A percentile compares a stretch with the other conserved stretches of the same genome.
These are phyloP conservation scores for Clonostachys byssicola DNA, from an alignment of 2,329 filamentous ascomycete genomes.

Conservation along the genomic window DNA sequence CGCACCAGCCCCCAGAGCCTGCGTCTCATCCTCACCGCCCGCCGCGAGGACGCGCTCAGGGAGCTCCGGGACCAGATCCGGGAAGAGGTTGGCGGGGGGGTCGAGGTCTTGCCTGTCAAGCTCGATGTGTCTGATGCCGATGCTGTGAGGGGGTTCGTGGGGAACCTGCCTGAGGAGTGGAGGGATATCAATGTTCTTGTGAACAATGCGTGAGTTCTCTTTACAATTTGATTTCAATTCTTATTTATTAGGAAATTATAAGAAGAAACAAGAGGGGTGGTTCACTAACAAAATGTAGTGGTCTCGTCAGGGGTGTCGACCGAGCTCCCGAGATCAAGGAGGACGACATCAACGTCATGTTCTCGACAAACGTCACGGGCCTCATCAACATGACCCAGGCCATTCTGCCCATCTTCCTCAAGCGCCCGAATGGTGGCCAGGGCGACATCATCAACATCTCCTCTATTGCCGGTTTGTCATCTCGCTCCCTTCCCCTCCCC, in stretches of 20 bases:
- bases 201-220: constrained; percentile 79
- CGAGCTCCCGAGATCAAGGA: constrained; percentile 78
- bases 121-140: constrained; percentile 81
- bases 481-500: too few relatives aligned
- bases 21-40: constrained; percentile 84
- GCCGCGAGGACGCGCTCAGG: constrained; percentile 73
- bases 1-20: constrained; percentile 74
- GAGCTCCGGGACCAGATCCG: constrained; percentile 73
- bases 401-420: constrained; percentile 76
- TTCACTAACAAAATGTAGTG: constrained; percentile 41
- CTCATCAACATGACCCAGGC: constrained; percentile 97
- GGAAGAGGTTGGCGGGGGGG: constrained; percentile 71
- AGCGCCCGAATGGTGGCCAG: constrained; percentile 67
- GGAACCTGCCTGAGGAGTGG: constrained; percentile 73
- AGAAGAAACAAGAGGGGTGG: neutral
- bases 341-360: constrained; percentile 83
- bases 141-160: constrained; percentile 70
- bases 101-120: constrained; percentile 78
- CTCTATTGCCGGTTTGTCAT: constrained; percentile 66
- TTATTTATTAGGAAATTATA: neutral
- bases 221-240: neutral
- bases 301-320: constrained; percentile 84
- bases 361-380: constrained; percentile 88
- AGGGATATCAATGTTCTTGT: constrained; percentile 83
- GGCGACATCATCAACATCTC: constrained; percentile 96